These are phyloP conservation scores for Avena insularis DNA, from an alignment of 176 grass and related monocot genomes.

Conservation along the genomic window DNA sequence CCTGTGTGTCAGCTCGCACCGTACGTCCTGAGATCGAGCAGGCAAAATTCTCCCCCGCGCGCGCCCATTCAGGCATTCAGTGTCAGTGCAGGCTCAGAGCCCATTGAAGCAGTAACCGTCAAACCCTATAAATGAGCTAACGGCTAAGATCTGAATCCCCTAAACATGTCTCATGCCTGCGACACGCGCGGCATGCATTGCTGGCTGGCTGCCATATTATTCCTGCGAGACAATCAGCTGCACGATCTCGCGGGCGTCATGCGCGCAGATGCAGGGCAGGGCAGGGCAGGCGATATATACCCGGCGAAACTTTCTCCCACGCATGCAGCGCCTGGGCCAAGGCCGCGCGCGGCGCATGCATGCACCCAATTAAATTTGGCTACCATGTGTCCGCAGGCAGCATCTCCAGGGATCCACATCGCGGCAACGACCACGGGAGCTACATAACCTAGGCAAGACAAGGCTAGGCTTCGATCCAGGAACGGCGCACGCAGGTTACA, in stretches of 20 bases:
- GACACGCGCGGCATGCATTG: background rate
- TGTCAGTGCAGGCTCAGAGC: background rate
- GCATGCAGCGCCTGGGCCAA: background rate
- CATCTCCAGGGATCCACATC: background rate
- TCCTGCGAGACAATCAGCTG: background rate
- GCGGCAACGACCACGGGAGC: background rate
- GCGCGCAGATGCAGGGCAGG: too few relatives aligned
- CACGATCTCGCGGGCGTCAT: background rate
- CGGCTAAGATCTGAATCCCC: background rate
- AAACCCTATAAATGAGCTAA: conserved; percentile 29
- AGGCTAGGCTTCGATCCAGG: conserved; percentile 38
- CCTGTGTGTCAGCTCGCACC: too few relatives aligned
- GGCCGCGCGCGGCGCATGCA: background rate
- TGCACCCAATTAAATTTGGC: background rate
- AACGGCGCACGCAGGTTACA: background rate
- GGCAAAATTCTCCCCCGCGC: conserved; percentile 5
- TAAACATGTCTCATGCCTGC: background rate
- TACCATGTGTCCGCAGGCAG: background rate
- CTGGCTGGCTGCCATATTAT: background rate
- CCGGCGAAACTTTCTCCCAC: conserved; percentile 42
- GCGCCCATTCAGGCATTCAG: background rate
- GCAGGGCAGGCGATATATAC: background rate
- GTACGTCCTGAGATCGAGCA: background rate
- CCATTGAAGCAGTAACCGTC: conserved; percentile 46
- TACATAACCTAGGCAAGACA: background rate